Evolutionary conservation across 2,329 filamentous ascomycete genomes (phyloP).

Genomic region (Curvularia spicifera): DNA sequence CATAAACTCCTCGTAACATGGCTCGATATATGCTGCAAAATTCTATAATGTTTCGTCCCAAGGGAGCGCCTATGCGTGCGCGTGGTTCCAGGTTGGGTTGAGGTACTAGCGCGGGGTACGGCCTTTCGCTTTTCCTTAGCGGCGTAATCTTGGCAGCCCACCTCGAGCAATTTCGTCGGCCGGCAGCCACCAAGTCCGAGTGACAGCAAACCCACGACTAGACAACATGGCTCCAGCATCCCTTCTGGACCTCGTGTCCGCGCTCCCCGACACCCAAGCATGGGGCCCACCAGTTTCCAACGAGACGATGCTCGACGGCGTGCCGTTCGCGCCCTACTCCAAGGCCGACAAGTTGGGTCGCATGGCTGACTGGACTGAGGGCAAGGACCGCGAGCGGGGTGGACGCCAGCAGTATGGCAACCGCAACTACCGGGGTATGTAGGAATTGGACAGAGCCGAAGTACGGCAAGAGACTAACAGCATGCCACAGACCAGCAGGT

Average conservation of each 20-base stretch:
- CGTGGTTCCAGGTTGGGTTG: background rate
- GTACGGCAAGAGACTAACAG: constrained; percentile 21
- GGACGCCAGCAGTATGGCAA: constrained; percentile 84
- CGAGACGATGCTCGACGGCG: constrained; percentile 90
- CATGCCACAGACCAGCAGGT: constrained; percentile 81
- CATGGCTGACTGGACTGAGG: constrained; percentile 99
- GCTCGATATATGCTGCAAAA: background rate
- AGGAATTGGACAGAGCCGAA: background rate
- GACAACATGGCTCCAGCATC: constrained; percentile 55
- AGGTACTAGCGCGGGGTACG: constrained; percentile 22
- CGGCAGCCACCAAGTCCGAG: constrained; percentile 20
- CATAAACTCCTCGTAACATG: background rate
- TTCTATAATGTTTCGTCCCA: background rate
- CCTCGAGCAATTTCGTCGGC: constrained; percentile 28
- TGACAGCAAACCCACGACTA: constrained; percentile 18
- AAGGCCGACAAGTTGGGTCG: constrained; percentile 98
- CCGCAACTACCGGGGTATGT: constrained; percentile 84
- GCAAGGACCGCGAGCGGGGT: constrained; percentile 79
- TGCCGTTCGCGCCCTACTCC: constrained; percentile 96
- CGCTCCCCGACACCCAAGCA: constrained; percentile 54
- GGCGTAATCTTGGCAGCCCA: constrained; percentile 28
- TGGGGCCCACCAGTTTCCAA: constrained; percentile 86
- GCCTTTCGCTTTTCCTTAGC: constrained; percentile 24
- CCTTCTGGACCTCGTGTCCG: constrained; percentile 56
- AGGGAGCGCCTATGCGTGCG: background rate